phyloP scores from a whole-genome alignment of 2,329 filamentous ascomycete genomes.

The Ceratocystis variospora region DNA sequence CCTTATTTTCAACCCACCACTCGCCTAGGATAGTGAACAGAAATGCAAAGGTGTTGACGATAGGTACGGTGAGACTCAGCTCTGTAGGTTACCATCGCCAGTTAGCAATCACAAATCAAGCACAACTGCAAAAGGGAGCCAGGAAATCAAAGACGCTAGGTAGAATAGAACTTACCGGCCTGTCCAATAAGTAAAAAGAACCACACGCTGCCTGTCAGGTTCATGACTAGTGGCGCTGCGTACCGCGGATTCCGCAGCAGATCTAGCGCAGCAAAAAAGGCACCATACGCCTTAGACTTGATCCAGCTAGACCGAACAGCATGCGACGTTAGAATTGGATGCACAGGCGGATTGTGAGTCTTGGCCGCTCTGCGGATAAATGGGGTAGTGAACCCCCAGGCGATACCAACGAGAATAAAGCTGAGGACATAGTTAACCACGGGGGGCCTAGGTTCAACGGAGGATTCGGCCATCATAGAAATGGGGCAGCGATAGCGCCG shows the following conservation, averaged over 20 bases:
- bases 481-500: too few species aligned
- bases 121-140: too few species aligned
- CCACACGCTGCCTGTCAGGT: slow-evolving; percentile 88
- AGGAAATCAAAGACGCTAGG: slow-evolving; percentile 4
- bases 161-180: slow-evolving; percentile 50
- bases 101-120: not conserved
- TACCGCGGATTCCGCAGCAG: slow-evolving; percentile 70
- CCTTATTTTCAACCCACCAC: slow-evolving; percentile 87
- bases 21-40: slow-evolving; percentile 92
- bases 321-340: slow-evolving; percentile 39
- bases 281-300: slow-evolving; percentile 46
- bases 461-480: not conserved
- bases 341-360: slow-evolving; percentile 51
- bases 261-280: slow-evolving; percentile 64
- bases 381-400: slow-evolving; percentile 84
- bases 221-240: slow-evolving; percentile 69
- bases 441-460: slow-evolving; percentile 29
- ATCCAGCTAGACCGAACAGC: slow-evolving; percentile 45
- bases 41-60: slow-evolving; percentile 88
- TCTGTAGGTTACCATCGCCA: slow-evolving; percentile 39
- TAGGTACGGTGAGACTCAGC: slow-evolving; percentile 81
- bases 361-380: slow-evolving; percentile 83
- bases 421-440: slow-evolving; percentile 72
- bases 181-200: slow-evolving; percentile 90
- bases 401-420: slow-evolving; percentile 79